Evolutionary conservation across 257 asterid species (phyloP).

Genomic region (Fraxinus quadrangulata): DNA sequence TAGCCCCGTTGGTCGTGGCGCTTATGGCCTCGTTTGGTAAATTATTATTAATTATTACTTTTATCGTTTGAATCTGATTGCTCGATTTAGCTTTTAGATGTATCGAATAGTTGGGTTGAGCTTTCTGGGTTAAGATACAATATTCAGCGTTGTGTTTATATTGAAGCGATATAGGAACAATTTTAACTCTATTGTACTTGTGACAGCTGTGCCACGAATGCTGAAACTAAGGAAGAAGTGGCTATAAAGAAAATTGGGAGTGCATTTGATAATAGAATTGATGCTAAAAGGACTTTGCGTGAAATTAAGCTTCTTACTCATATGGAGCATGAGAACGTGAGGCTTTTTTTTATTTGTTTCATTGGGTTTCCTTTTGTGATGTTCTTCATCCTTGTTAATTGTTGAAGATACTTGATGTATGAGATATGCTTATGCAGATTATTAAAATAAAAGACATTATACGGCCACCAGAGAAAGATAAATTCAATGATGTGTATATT

Average conservation of each 20-base stretch:
- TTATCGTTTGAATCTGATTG: conserved; percentile 7
- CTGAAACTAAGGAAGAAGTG: conserved; percentile 72
- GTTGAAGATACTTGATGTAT: not conserved
- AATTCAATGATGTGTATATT: conserved; percentile 73
- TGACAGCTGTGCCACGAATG: conserved; percentile 66
- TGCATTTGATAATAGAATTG: conserved; percentile 85
- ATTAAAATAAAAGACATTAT: conserved; percentile 78
- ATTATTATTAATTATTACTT: not conserved
- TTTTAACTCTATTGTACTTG: not conserved
- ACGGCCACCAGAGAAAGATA: conserved; percentile 64
- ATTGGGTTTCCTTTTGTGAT: not conserved
- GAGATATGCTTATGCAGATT: conserved; percentile 38
- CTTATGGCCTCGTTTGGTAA: conserved; percentile 88
- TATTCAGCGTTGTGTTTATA: not conserved
- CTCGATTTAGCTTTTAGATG: not conserved
- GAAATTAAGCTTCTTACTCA: conserved; percentile 89
- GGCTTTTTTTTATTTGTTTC: conserved; percentile 16
- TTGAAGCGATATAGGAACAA: not conserved
- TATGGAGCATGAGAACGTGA: conserved; percentile 89
- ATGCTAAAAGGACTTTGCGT: conserved; percentile 81
- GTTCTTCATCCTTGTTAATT: not conserved
- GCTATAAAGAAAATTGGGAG: conserved; percentile 89
- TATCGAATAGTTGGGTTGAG: not conserved
- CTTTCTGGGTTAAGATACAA: not conserved
- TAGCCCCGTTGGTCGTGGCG: conserved; percentile 81